phyloP scores from a whole-genome alignment of 257 asterid genomes.

The Pogostemon cablin region DNA sequence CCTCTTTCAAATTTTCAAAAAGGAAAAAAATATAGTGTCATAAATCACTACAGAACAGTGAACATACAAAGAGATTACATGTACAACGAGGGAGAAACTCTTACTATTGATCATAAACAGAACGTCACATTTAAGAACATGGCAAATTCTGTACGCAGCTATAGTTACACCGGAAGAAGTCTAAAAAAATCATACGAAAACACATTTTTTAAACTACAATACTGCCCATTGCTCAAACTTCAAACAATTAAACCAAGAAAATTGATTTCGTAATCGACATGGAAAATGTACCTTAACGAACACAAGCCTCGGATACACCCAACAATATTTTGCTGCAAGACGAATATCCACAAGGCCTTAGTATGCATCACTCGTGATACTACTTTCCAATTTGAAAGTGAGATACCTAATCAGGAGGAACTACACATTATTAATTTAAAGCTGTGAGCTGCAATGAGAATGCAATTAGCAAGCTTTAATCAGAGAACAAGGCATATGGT shows the following conservation, averaged over 20 bases:
- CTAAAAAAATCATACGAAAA: neutral
- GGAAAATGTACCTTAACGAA: constrained; percentile 26
- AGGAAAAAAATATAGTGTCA: too few species aligned
- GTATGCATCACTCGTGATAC: neutral
- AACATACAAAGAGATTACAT: too few species aligned
- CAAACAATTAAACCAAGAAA: neutral
- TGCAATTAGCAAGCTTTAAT: neutral
- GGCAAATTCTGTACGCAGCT: neutral
- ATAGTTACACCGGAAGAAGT: neutral
- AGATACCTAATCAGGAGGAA: constrained; percentile 24
- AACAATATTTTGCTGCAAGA: constrained; percentile 8
- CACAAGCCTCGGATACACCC: constrained; percentile 16
- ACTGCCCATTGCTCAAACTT: neutral
- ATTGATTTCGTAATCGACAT: neutral
- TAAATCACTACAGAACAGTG: too few species aligned
- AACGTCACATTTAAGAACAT: too few species aligned
- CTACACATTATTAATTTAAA: constrained; percentile 9
- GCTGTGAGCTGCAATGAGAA: neutral
- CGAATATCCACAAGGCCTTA: constrained; percentile 1
- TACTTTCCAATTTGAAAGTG: constrained; percentile 1
- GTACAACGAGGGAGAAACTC: too few species aligned
- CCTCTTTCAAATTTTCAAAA: too few species aligned
- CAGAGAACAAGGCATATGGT: neutral
- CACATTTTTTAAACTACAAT: neutral
- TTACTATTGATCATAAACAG: too few species aligned